Base-by-base conservation (phyloP, 371 early-diverging fungal species). In the Actinomortierella wolfii region DNA sequence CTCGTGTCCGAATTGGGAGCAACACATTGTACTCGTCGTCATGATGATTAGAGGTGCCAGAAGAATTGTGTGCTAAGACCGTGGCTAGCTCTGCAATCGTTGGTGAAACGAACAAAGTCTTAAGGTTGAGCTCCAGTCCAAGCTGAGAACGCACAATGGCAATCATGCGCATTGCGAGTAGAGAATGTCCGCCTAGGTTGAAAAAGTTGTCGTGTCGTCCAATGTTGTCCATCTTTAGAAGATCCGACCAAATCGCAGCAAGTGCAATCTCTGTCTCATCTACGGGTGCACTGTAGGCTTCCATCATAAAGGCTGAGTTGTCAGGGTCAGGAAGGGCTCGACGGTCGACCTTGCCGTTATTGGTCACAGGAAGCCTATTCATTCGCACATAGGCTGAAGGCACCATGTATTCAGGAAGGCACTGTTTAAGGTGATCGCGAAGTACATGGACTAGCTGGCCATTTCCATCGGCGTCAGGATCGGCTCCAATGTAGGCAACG, bases 121-220 rank as follows among this genome's bases (percentile, higher is more conserved):
- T n/a, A 11, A 52, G 52, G 5, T 34, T 18, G 4, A 52, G 4
- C 14, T 52, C 39, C 9, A 29, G 26, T 6, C 52, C 52, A 5
- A 52, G 6, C 17, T 20, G n/a, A 14, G 52, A 13, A 3, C 39
- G 59, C n/a, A 59, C 39, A 1, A 15, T 39, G 14, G 11, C 43
- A 24, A 60, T 54, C 49, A 53, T 28, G 28, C 18, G 54, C 40
- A 52, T 25, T 1, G 51, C 53, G 18, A 63, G 57, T 21, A 63
- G 18, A 1, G 63, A 63, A 24, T 63, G 63, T 0, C 63, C 63
- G 5, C 63, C 63, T 8, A 63, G 46, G 9, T 11, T 46, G 53
- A 56, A 63, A 39, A 63, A 63, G 53, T 48, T 52, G 39, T 63
- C 63, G 29, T 63, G 57, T 13, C 63, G 56, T 28, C 63, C 53